phyloP scores from a whole-genome alignment of 208 protist genomes.

The Strigomonas culicis region DNA sequence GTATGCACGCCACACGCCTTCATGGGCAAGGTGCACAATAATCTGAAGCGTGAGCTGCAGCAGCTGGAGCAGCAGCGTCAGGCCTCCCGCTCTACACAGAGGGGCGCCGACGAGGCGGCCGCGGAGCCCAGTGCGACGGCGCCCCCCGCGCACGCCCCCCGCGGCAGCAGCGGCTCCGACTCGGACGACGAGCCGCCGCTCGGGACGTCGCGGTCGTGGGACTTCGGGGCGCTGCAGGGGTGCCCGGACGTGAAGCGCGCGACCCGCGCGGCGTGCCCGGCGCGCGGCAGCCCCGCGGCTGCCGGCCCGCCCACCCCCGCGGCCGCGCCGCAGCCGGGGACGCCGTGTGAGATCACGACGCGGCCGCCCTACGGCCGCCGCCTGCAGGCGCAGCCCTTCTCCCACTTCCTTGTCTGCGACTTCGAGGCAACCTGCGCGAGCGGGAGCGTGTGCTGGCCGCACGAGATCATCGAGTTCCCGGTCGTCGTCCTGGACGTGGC shows the following conservation, averaged over 20 bases:
- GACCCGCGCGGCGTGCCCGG: not conserved
- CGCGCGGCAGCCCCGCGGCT: not conserved
- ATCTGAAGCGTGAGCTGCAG: not conserved
- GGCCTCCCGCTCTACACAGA: not conserved
- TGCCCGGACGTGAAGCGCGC: not conserved
- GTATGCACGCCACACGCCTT: not conserved
- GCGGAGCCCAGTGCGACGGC: not conserved
- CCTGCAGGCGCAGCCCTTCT: slow-evolving; percentile 70
- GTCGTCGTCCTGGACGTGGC: slow-evolving; percentile 86
- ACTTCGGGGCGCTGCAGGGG: not conserved
- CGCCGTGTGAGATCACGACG: slow-evolving; percentile 20
- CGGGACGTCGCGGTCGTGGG: not conserved
- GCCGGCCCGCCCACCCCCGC: not conserved
- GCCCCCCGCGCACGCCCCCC: not conserved
- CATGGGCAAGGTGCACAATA: not conserved
- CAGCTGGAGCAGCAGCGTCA: not conserved
- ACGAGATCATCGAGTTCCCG: slow-evolving; percentile 97
- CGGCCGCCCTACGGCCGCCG: slow-evolving; percentile 28
- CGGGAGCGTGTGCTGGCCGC: slow-evolving; percentile 52
- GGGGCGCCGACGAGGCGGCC: not conserved
- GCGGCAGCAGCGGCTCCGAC: not conserved
- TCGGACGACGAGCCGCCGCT: not conserved
- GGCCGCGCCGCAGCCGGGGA: not conserved
- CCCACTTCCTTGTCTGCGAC: slow-evolving; percentile 89
- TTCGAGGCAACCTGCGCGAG: slow-evolving; percentile 91